phyloP scores from a whole-genome alignment of 2,329 filamentous ascomycete species.

The Xylaria arbuscula region DNA sequence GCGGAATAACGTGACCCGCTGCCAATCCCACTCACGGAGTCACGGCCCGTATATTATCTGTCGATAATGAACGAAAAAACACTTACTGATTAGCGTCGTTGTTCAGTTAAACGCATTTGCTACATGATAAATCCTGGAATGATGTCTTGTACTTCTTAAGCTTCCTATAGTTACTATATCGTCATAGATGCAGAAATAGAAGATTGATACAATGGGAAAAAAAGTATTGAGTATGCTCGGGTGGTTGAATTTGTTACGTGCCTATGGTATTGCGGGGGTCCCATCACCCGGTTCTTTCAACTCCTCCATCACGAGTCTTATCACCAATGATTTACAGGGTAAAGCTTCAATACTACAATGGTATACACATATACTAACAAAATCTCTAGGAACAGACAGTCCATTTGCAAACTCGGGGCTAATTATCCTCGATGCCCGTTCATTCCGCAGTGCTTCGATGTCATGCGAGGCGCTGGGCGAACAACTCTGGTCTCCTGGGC shows the following conservation, averaged over 20 bases:
- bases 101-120: no score
- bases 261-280: background rate
- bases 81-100: no score
- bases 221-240: background rate
- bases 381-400: background rate
- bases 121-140: no score
- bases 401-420: background rate
- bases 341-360: background rate
- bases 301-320: background rate
- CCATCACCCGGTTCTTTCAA: background rate
- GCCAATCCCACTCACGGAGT: no score
- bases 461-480: background rate
- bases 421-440: background rate
- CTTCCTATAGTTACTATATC: background rate
- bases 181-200: background rate
- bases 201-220: background rate
- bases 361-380: background rate
- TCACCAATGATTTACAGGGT: background rate
- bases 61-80: no score
- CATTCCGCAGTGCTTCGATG: background rate
- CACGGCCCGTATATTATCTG: no score
- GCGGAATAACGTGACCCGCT: no score
- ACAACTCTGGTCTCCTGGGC: background rate
- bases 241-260: background rate
- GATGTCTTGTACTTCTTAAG: no score